phyloP scores from a whole-genome alignment of 768 basidiomycete species.

The Lyophyllum semitale region DNA sequence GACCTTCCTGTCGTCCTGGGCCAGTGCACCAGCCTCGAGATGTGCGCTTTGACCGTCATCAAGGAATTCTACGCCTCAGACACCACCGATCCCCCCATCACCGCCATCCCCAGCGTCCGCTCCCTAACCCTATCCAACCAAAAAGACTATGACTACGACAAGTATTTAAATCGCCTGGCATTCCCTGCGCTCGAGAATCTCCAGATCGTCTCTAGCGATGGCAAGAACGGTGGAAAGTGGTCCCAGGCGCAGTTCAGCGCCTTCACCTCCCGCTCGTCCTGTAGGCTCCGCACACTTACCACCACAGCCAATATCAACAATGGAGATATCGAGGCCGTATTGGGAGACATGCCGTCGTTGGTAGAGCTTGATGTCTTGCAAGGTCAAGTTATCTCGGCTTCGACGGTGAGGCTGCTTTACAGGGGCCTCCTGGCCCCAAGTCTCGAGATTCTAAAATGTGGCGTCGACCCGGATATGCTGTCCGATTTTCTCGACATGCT shows the following conservation, averaged over 20 bases:
- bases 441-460: slow-evolving; percentile 11
- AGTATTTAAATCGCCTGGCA: slow-evolving; percentile 6
- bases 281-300: neutral
- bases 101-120: slow-evolving; percentile 6
- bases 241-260: slow-evolving; percentile 5
- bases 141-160: slow-evolving; percentile 10
- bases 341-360: slow-evolving; percentile 13
- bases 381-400: slow-evolving; percentile 5
- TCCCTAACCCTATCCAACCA: slow-evolving; percentile 12
- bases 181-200: slow-evolving; percentile 12
- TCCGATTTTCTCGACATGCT: slow-evolving; percentile 16
- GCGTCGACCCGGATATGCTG: slow-evolving; percentile 3
- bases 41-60: slow-evolving; percentile 4
- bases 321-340: slow-evolving; percentile 10
- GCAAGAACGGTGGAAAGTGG: slow-evolving; percentile 6
- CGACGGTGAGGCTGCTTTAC: slow-evolving; percentile 13
- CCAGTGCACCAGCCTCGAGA: slow-evolving; percentile 2
- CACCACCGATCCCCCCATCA: neutral
- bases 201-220: neutral
- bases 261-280: neutral
- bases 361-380: slow-evolving; percentile 8
- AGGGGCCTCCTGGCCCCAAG: slow-evolving; percentile 2
- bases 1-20: slow-evolving; percentile 3
- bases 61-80: slow-evolving; percentile 1
- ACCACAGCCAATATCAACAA: slow-evolving; percentile 5